A percentile compares a stretch with the other conserved stretches of the same genome.
These are phyloP conservation scores for Paspalum notatum DNA, from an alignment of 176 grass and related monocot genomes.

Conservation along the genomic window DNA sequence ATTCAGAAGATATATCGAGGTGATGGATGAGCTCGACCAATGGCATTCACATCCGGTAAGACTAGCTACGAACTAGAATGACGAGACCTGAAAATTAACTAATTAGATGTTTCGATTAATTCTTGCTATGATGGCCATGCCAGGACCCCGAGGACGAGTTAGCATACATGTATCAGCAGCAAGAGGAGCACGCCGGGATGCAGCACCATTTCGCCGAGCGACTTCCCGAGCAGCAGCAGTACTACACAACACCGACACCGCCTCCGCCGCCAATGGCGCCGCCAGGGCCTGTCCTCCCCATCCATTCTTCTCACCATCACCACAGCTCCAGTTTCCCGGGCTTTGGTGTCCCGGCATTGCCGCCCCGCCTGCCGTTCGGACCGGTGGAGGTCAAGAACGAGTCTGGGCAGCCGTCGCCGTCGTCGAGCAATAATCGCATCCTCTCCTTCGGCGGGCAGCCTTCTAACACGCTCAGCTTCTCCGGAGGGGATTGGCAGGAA, in stretches of 20 bases:
- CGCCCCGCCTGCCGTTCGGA: constrained; percentile 33
- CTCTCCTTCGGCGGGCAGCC: constrained; percentile 48
- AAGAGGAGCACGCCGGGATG: constrained; percentile 16
- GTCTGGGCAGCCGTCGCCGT: constrained; percentile 20
- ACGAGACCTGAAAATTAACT: background rate
- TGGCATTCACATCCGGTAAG: constrained; percentile 51
- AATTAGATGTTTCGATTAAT: background rate
- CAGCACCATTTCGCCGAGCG: constrained; percentile 27
- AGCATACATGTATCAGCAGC: constrained; percentile 41
- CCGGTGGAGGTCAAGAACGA: background rate
- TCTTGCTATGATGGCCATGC: background rate
- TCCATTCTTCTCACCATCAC: background rate
- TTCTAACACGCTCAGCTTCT: constrained; percentile 41
- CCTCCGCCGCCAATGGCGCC: constrained; percentile 4
- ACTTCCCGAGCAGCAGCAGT: constrained; percentile 8
- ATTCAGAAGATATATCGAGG: background rate
- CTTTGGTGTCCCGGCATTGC: constrained; percentile 15
- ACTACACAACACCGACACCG: constrained; percentile 1
- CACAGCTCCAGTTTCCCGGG: constrained; percentile 26
- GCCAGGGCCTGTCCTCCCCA: constrained; percentile 14
- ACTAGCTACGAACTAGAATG: background rate
- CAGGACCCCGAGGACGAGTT: constrained; percentile 49
- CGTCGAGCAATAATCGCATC: constrained; percentile 18
- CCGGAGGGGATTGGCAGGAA: constrained; percentile 41
- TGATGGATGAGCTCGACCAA: constrained; percentile 44